A percentile compares a stretch with the other conserved stretches of the same genome.
phyloP scores from a whole-genome alignment of 2,329 filamentous ascomycete genomes.

The Mycosphaerella arachidis region DNA sequence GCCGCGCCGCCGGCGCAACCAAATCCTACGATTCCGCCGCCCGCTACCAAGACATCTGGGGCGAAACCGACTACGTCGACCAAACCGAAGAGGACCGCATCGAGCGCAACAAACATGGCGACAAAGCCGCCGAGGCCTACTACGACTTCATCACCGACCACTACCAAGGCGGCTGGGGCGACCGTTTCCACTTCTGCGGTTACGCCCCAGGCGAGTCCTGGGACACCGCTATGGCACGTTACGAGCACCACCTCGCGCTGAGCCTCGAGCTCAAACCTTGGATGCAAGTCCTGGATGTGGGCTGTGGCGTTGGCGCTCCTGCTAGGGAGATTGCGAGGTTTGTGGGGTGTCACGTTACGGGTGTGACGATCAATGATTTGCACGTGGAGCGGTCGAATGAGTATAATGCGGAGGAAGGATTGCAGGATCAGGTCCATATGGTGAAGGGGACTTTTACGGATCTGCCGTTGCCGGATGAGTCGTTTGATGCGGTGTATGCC shows the following conservation, averaged over 20 bases:
- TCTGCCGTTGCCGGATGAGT: conserved; percentile 24
- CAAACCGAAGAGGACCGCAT: not conserved
- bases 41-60: conserved; percentile 1
- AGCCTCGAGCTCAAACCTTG: conserved; percentile 19
- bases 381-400: conserved; percentile 35
- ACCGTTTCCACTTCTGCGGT: conserved; percentile 92
- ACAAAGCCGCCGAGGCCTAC: conserved; percentile 47
- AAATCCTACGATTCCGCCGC: not conserved
- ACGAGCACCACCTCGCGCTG: conserved; percentile 30
- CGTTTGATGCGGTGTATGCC: conserved; percentile 31
- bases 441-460: conserved; percentile 61
- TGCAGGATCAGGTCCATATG: conserved; percentile 71
- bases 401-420: conserved; percentile 72
- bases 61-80: not conserved
- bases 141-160: conserved; percentile 96
- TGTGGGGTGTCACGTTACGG: conserved; percentile 27
- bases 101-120: not conserved
- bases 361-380: conserved; percentile 29
- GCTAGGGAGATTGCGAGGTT: conserved; percentile 30
- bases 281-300: conserved; percentile 32
- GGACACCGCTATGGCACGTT: conserved; percentile 67
- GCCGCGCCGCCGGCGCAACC: not conserved
- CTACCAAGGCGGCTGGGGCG: conserved; percentile 92
- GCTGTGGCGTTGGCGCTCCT: conserved; percentile 32
- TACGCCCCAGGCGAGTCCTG: conserved; percentile 79